Conservation (phyloP, 2,329 filamentous ascomycete species). For the Akanthomyces uredinophilus region DNA sequence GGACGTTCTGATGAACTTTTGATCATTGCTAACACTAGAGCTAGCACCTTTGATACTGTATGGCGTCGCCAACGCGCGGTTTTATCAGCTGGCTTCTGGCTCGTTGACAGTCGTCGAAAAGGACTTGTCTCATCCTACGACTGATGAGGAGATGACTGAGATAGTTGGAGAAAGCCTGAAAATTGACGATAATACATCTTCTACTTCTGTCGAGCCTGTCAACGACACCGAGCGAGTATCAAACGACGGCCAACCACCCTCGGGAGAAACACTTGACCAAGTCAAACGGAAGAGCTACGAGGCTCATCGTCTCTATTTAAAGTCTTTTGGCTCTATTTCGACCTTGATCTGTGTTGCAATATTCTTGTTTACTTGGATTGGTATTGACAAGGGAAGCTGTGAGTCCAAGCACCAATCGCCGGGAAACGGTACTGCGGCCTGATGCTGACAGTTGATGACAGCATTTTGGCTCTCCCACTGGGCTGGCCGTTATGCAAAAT, state of each 20-base stretch:
- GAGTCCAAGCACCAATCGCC: neutral
- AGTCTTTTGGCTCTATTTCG: neutral
- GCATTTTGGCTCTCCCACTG: constrained; percentile 1
- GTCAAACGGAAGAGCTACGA: neutral
- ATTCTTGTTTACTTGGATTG: neutral
- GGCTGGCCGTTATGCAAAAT: neutral
- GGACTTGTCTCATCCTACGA: neutral
- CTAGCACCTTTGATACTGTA: neutral
- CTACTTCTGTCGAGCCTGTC: neutral
- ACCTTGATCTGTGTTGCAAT: neutral
- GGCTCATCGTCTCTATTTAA: neutral
- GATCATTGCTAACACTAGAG: neutral
- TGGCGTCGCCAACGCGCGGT: neutral
- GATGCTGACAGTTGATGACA: neutral
- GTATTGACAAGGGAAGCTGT: neutral
- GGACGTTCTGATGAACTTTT: neutral
- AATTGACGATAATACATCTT: neutral
- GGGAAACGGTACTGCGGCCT: no score
- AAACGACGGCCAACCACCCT: neutral
- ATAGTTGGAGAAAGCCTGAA: neutral
- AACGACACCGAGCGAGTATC: neutral
- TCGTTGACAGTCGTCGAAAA: neutral
- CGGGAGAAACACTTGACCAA: neutral
- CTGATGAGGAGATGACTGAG: neutral
- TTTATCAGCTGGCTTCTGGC: neutral